These are phyloP conservation scores for Apiospora marii DNA, from an alignment of 2,329 filamentous ascomycete genomes.

Conservation along the genomic window DNA sequence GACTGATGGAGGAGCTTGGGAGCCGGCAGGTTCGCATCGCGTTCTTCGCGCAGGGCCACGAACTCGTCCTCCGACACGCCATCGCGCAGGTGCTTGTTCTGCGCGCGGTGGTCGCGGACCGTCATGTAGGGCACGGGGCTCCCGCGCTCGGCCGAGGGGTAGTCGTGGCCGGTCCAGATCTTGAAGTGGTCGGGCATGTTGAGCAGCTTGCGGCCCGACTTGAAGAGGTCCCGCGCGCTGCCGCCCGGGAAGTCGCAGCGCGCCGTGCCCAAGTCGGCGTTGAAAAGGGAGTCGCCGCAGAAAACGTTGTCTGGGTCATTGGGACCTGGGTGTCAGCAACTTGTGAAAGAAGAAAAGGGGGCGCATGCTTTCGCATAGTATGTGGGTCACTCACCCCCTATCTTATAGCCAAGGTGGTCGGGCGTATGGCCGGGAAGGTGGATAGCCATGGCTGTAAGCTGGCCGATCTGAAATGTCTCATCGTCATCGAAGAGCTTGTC, in stretches of 20 bases:
- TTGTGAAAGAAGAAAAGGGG: neutral
- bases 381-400: conserved; percentile 46
- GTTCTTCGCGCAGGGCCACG: conserved; percentile 49
- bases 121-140: conserved; percentile 51
- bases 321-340: conserved; percentile 26
- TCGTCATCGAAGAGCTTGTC: conserved; percentile 62
- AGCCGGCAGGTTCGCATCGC: conserved; percentile 52
- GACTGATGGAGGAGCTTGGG: conserved; percentile 59
- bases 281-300: conserved; percentile 51
- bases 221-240: conserved; percentile 51
- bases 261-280: conserved; percentile 50
- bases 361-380: neutral
- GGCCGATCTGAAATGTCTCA: conserved; percentile 60
- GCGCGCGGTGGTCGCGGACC: conserved; percentile 53
- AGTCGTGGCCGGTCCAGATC: conserved; percentile 65
- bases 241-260: conserved; percentile 62
- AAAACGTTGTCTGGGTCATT: conserved; percentile 51
- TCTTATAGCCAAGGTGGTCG: conserved; percentile 65
- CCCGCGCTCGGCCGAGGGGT: conserved; percentile 47
- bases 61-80: conserved; percentile 53
- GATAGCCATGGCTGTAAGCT: conserved; percentile 52
- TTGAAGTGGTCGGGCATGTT: conserved; percentile 51
- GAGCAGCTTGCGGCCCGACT: conserved; percentile 50
- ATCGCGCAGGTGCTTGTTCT: conserved; percentile 58
- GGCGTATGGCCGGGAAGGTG: conserved; percentile 69